Conservation (phyloP, 768 basidiomycete species). For the Mycena chlorophos region DNA sequence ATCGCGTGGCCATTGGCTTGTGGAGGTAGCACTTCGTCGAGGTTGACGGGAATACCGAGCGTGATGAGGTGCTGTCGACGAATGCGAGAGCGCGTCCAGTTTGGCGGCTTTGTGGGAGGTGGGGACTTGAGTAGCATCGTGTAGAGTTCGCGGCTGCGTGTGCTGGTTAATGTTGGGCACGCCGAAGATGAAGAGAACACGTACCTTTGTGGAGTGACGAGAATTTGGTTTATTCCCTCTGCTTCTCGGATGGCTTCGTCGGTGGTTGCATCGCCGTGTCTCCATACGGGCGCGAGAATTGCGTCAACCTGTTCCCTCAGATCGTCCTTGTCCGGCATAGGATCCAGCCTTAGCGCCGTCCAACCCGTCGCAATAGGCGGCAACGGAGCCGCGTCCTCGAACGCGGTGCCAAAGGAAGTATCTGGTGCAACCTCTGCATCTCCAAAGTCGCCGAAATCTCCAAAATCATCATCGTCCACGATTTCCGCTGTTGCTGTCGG, state of each 20-base stretch:
- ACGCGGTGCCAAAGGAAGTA: constrained; percentile 41
- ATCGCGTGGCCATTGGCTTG: constrained; percentile 62
- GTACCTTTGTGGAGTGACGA: constrained; percentile 77
- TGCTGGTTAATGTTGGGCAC: constrained; percentile 18
- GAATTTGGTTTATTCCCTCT: constrained; percentile 77
- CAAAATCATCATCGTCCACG: constrained; percentile 73
- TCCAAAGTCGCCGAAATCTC: constrained; percentile 86
- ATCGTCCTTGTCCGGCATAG: constrained; percentile 57
- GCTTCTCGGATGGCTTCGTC: constrained; percentile 76
- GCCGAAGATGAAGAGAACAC: constrained; percentile 9
- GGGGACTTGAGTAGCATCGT: constrained; percentile 68
- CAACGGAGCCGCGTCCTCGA: constrained; percentile 39
- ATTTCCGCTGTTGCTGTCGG: constrained; percentile 46
- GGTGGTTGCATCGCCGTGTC: constrained; percentile 53
- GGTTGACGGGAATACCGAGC: constrained; percentile 90
- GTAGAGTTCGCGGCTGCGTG: constrained; percentile 73
- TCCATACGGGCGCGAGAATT: constrained; percentile 69
- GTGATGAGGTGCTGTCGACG: constrained; percentile 88
- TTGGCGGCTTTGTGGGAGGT: constrained; percentile 79
- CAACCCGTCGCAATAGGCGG: constrained; percentile 48
- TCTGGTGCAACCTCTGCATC: constrained; percentile 46
- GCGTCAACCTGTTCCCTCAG: constrained; percentile 64
- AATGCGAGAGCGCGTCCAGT: constrained; percentile 92
- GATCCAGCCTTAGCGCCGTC: constrained; percentile 65
- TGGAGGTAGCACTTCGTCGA: constrained; percentile 82